These are phyloP conservation scores for Podila horticola DNA, from an alignment of 192 early-diverging fungal genomes.

Conservation along the genomic window DNA sequence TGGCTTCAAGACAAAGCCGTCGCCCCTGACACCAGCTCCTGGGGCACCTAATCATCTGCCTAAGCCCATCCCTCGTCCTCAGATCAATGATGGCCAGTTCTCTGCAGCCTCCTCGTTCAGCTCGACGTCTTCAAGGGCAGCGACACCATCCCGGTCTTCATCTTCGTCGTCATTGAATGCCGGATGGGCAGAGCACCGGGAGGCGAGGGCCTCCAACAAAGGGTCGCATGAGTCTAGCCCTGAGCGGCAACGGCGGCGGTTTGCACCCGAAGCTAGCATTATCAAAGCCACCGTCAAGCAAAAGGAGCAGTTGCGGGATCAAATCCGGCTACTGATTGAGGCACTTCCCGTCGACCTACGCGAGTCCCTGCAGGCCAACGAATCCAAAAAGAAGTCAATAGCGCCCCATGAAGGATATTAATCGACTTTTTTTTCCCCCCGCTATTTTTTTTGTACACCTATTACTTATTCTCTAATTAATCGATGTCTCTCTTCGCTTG, in stretches of 20 bases:
- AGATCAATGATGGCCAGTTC: constrained; percentile 1
- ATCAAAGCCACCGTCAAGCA: constrained; percentile 44
- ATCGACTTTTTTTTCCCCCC: too few relatives aligned
- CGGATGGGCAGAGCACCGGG: constrained; percentile 15
- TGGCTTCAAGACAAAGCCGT: neutral
- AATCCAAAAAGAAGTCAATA: constrained; percentile 36
- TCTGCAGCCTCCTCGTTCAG: constrained; percentile 42
- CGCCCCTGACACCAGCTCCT: constrained; percentile 8
- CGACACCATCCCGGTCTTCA: constrained; percentile 37
- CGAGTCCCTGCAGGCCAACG: constrained; percentile 37
- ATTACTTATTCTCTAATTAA: too few relatives aligned
- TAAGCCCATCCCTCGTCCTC: constrained; percentile 2
- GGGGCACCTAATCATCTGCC: neutral
- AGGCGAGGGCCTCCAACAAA: neutral
- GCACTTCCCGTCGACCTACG: constrained; percentile 41
- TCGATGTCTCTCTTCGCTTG: too few relatives aligned
- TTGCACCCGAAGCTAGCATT: constrained; percentile 48
- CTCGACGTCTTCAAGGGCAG: constrained; percentile 22
- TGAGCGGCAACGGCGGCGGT: constrained; percentile 33
- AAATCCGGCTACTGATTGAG: constrained; percentile 43
- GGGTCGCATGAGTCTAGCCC: constrained; percentile 31
- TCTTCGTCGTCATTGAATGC: constrained; percentile 42
- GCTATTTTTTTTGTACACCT: too few relatives aligned
- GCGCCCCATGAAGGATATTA: neutral
- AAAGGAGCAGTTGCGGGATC: constrained; percentile 44